Conservation (phyloP, 306 rosid species). For the Pachyrhizus erosus region DNA sequence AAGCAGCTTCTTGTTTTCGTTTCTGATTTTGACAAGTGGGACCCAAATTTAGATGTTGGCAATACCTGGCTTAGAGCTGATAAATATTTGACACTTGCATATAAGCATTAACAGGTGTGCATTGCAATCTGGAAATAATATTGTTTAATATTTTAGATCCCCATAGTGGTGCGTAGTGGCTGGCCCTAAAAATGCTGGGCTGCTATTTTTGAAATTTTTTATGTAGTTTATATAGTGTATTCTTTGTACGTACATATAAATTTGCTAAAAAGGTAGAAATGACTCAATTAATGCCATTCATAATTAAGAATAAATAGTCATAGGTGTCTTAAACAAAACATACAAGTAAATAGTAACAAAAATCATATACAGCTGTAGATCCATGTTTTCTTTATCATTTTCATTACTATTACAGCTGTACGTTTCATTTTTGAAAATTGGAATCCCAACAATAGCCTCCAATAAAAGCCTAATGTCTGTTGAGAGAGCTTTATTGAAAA, state of each 20-base stretch:
- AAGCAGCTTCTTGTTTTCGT: slow-evolving; percentile 13
- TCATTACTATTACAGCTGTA: not conserved
- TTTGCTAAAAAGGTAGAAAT: too few species aligned
- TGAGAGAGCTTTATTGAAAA: not conserved
- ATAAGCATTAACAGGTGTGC: slow-evolving; percentile 14
- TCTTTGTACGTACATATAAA: not conserved
- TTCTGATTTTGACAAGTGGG: slow-evolving; percentile 21
- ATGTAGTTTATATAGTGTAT: not conserved
- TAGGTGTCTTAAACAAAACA: not conserved
- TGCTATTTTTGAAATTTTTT: not conserved
- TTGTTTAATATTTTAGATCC: not conserved
- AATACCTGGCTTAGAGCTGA: slow-evolving; percentile 10
- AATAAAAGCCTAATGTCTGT: not conserved
- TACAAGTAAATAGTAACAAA: not conserved
- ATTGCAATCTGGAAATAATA: slow-evolving; percentile 20
- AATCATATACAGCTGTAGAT: not conserved
- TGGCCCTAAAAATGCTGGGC: not conserved
- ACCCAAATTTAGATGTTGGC: slow-evolving; percentile 13
- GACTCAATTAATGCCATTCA: not conserved
- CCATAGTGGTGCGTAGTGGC: not conserved
- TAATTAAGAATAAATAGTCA: not conserved
- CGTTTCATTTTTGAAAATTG: not conserved
- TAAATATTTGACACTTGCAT: not conserved
- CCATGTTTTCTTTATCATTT: not conserved
- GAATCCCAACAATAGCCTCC: not conserved